Evolutionary conservation across 441 rosid genomes (phyloP).

Genomic region (Syzygium syzygioides): DNA sequence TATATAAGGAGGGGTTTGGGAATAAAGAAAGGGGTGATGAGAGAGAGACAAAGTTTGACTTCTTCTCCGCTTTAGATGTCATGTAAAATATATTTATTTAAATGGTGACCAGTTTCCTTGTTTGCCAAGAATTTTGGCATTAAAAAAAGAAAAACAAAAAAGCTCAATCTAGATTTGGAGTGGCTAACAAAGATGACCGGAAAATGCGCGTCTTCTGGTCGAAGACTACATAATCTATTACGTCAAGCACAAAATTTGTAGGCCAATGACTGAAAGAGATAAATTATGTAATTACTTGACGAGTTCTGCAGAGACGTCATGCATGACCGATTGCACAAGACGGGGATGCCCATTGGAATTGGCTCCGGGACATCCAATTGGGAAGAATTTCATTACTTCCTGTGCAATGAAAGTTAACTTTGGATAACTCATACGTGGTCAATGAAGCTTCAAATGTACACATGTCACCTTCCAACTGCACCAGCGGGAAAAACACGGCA

Average conservation of each 20-base stretch:
- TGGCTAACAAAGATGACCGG: not conserved
- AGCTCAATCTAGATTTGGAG: not conserved
- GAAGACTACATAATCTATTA: not conserved
- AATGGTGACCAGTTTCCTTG: not conserved
- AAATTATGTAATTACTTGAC: not conserved
- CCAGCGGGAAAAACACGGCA: not conserved
- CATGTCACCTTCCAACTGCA: not conserved
- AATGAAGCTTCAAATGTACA: not conserved
- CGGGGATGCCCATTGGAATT: not conserved
- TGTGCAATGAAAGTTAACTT: not conserved
- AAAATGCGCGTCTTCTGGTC: not conserved
- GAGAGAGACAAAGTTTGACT: not conserved
- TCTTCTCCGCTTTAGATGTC: not conserved
- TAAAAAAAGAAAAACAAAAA: not conserved
- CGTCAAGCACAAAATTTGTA: not conserved
- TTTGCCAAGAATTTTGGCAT: not conserved
- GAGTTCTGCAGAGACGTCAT: not conserved
- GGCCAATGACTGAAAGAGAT: not conserved
- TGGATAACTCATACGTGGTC: not conserved
- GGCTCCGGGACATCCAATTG: not conserved
- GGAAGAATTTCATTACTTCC: not conserved
- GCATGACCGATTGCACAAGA: not conserved
- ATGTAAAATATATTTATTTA: not conserved
- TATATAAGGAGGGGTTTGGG: not conserved
- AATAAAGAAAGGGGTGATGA: not conserved